Percentiles rank a stretch among this genome's conserved stretches.
Conservation (phyloP, 2,329 filamentous ascomycete genomes). For the Phoma sp. region DNA sequence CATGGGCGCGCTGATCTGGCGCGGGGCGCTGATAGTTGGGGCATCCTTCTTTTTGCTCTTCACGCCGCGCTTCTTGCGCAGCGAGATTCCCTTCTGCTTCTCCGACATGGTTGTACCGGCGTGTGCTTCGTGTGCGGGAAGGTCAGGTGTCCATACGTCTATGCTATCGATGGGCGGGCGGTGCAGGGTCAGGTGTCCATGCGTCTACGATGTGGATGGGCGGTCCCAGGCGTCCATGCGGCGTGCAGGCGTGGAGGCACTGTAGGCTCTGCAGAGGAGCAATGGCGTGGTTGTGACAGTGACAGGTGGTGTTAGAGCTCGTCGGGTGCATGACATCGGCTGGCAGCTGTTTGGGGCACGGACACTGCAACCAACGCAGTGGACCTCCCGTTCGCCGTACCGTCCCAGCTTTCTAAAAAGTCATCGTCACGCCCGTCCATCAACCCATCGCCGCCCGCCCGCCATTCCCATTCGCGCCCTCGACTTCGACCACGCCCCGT, state of each 20-base stretch:
- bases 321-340: not conserved
- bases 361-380: not conserved
- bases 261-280: not conserved
- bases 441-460: not conserved
- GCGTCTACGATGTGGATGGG: not conserved
- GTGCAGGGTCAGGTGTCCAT: not conserved
- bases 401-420: conserved; percentile 4
- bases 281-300: not conserved
- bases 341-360: conserved; percentile 6
- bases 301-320: conserved; percentile 2
- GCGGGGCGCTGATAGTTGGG: conserved; percentile 57
- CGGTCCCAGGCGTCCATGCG: not conserved
- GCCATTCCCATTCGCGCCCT: not conserved
- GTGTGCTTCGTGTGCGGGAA: not conserved
- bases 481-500: not conserved
- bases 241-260: not conserved
- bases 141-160: too few relatives aligned
- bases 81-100: conserved; percentile 62
- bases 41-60: conserved; percentile 63
- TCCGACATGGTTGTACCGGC: conserved; percentile 51
- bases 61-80: conserved; percentile 66
- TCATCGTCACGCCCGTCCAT: not conserved
- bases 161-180: too few relatives aligned
- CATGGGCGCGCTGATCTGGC: conserved; percentile 58
- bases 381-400: not conserved